Conservation (phyloP, 2,329 filamentous ascomycete genomes). For the Pseudocercospora cruenta region DNA sequence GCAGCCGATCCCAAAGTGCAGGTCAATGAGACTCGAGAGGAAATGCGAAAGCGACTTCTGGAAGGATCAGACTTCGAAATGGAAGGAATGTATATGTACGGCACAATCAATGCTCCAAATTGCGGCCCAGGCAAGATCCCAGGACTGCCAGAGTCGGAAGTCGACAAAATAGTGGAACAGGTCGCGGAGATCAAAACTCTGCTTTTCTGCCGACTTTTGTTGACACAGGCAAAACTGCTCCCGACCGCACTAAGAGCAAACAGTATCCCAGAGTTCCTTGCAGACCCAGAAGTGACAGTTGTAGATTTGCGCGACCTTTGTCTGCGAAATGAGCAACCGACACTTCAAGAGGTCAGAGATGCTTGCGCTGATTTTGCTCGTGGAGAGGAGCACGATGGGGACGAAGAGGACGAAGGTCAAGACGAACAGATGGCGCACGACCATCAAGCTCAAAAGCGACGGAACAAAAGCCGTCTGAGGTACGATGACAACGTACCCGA, state of each 20-base stretch:
- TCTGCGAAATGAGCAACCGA: conserved; percentile 53
- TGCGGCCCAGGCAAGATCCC: conserved; percentile 33
- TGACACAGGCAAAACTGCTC: conserved; percentile 51
- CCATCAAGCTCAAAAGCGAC: conserved; percentile 26
- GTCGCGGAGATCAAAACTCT: conserved; percentile 55
- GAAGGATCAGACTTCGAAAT: conserved; percentile 44
- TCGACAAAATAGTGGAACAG: conserved; percentile 48
- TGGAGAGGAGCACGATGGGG: conserved; percentile 44
- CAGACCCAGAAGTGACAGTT: conserved; percentile 46
- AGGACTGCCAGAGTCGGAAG: conserved; percentile 48
- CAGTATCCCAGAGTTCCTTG: conserved; percentile 52
- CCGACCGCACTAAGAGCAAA: conserved; percentile 50
- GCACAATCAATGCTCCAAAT: conserved; percentile 1
- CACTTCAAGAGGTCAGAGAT: conserved; percentile 55
- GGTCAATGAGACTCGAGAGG: conserved; percentile 47
- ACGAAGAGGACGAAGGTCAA: conserved; percentile 17
- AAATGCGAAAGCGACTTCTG: conserved; percentile 47
- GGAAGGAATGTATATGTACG: conserved; percentile 20
- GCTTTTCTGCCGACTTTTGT: conserved; percentile 53
- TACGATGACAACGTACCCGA: conserved; percentile 7
- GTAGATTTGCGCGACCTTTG: conserved; percentile 53
- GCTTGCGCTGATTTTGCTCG: conserved; percentile 55
- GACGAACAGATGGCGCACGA: conserved; percentile 33
- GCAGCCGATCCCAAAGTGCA: conserved; percentile 39
- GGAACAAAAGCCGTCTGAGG: conserved; percentile 22